A percentile compares a stretch with the other conserved stretches of the same genome.
These are phyloP conservation scores for Musa schizocarpa DNA, from an alignment of 176 grass and related monocot species.

Conservation along the genomic window DNA sequence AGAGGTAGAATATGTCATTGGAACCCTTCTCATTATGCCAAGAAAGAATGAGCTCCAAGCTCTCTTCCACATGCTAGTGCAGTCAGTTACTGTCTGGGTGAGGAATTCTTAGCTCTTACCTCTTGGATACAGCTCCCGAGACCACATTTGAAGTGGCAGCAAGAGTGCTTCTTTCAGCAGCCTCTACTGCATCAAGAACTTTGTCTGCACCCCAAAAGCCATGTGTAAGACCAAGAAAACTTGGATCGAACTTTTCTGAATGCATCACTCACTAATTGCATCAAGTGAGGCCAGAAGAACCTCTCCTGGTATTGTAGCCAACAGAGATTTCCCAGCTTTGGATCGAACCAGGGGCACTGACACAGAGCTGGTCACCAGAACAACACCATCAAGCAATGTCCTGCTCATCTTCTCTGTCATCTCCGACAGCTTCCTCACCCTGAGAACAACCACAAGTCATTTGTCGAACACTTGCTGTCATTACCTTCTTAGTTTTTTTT, in stretches of 20 bases:
- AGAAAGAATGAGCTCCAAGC: too few species aligned
- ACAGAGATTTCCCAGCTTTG: constrained; percentile 55
- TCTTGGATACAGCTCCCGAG: constrained; percentile 54
- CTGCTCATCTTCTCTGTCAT: constrained; percentile 93
- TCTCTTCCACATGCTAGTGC: too few species aligned
- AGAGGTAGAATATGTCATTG: too few species aligned
- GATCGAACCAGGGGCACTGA: constrained; percentile 53
- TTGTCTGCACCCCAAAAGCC: constrained; percentile 41
- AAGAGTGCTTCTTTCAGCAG: constrained; percentile 61
- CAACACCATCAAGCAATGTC: constrained; percentile 57
- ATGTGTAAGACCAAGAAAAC: neutral
- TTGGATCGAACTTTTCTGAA: neutral
- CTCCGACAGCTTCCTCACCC: constrained; percentile 72
- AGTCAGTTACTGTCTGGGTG: neutral
- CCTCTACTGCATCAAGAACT: constrained; percentile 79
- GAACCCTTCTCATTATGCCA: too few species aligned
- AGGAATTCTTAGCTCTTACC: constrained; percentile 22
- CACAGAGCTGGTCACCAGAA: constrained; percentile 62
- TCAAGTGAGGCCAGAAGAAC: constrained; percentile 76
- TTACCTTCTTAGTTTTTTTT: neutral
- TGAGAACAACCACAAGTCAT: constrained; percentile 9
- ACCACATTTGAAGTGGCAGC: constrained; percentile 66
- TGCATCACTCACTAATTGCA: constrained; percentile 53
- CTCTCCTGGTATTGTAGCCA: constrained; percentile 53
- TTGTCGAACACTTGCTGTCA: too few species aligned